Conservation (phyloP, 2,329 filamentous ascomycete species). For the Scolecobasidium constrictum region DNA sequence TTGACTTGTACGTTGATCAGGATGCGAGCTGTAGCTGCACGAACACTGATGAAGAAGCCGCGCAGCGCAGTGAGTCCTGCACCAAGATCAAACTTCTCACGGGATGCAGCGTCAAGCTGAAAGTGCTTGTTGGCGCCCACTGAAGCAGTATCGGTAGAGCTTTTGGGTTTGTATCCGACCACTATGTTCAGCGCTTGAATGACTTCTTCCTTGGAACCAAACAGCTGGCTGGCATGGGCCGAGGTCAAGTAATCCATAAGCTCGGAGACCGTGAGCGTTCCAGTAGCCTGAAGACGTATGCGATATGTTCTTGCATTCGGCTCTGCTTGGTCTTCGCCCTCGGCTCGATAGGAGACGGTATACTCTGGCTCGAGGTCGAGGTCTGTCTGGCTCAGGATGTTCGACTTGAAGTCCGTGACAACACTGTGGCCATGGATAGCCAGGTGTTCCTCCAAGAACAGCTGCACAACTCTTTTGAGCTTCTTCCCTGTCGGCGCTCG, state of each 20-base stretch:
- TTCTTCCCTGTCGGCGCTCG: slow-evolving; percentile 5
- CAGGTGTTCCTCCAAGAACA: not conserved
- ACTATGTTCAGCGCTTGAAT: slow-evolving; percentile 50
- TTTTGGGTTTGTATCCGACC: slow-evolving; percentile 37
- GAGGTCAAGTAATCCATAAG: slow-evolving; percentile 35
- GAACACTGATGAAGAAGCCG: slow-evolving; percentile 52
- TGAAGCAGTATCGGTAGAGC: slow-evolving; percentile 28
- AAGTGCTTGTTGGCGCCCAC: slow-evolving; percentile 30
- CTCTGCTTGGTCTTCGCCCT: slow-evolving; percentile 15
- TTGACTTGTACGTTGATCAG: slow-evolving; percentile 54
- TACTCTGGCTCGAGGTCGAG: slow-evolving; percentile 12
- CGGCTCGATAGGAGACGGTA: not conserved
- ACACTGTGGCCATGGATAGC: not conserved
- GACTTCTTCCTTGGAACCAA: slow-evolving; percentile 36
- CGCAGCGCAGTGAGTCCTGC: slow-evolving; percentile 45
- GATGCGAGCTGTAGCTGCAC: slow-evolving; percentile 45
- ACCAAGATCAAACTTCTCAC: slow-evolving; percentile 31
- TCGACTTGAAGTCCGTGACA: slow-evolving; percentile 17
- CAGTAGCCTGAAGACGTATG: not conserved
- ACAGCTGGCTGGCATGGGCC: slow-evolving; percentile 24
- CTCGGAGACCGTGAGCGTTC: slow-evolving; percentile 16
- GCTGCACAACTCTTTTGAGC: slow-evolving; percentile 1
- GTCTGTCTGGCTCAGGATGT: slow-evolving; percentile 13
- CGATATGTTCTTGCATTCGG: not conserved
- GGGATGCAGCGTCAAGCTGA: slow-evolving; percentile 19